Conservation (phyloP, 2,329 filamentous ascomycete species). For the Didymella lethalis region DNA sequence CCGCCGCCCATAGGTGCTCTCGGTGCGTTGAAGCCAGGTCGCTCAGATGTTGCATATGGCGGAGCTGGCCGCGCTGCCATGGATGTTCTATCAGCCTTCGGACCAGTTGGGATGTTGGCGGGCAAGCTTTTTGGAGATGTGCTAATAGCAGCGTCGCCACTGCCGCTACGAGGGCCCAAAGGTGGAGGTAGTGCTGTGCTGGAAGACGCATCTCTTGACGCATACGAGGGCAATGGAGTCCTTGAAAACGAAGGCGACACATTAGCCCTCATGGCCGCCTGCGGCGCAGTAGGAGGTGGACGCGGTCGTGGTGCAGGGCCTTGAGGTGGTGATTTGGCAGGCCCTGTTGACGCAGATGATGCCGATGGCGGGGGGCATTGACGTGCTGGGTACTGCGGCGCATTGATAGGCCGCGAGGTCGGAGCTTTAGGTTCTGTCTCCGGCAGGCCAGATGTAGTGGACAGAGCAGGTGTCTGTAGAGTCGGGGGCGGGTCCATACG, state of each 20-base stretch:
- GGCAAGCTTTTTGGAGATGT: slow-evolving; percentile 49
- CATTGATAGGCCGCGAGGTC: slow-evolving; percentile 1
- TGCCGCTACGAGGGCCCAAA: slow-evolving; percentile 36
- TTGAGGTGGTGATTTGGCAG: slow-evolving; percentile 41
- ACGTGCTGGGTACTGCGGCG: slow-evolving; percentile 20
- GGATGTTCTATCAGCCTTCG: slow-evolving; percentile 48
- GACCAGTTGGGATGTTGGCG: slow-evolving; percentile 52
- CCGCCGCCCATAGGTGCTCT: slow-evolving; percentile 46
- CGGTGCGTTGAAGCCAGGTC: slow-evolving; percentile 37
- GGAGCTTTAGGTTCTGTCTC: slow-evolving; percentile 27
- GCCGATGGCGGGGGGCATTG: slow-evolving; percentile 22
- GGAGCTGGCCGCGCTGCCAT: slow-evolving; percentile 42
- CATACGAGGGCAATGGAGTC: slow-evolving; percentile 35
- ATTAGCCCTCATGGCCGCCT: slow-evolving; percentile 42
- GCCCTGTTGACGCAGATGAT: slow-evolving; percentile 13
- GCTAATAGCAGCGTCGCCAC: slow-evolving; percentile 34
- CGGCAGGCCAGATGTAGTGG: slow-evolving; percentile 15
- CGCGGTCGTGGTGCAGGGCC: slow-evolving; percentile 41
- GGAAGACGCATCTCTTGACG: slow-evolving; percentile 41
- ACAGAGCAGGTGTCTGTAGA: slow-evolving; percentile 26
- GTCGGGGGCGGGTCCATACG: slow-evolving; percentile 37
- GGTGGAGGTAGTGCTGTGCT: slow-evolving; percentile 32
- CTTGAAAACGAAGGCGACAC: slow-evolving; percentile 46
- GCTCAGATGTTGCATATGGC: slow-evolving; percentile 43
- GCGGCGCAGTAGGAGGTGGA: slow-evolving; percentile 45